Evolutionary conservation across 768 basidiomycete species (phyloP), one percentile per base, ranked within the genome.

Genomic region (Tricholoma sp.): DNA sequence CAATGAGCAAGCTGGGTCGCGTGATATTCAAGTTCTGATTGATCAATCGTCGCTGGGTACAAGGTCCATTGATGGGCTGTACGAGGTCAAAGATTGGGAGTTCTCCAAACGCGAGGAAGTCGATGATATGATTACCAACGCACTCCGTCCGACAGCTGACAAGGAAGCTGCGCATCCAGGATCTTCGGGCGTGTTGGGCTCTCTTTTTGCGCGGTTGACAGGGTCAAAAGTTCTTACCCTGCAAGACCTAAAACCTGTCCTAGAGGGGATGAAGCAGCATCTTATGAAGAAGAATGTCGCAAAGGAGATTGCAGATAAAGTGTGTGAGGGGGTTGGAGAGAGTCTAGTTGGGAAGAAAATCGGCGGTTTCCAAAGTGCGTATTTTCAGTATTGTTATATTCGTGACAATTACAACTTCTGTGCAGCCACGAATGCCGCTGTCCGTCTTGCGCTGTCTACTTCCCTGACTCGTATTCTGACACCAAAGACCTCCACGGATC

Each of bases 221-320:
- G 91, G 94, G 0, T 85, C 85, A 22, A 95, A 94, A 71, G 77
- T 85, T 2, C 74, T 99, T 55, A 89, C 88, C 1, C 82, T 91
- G 55, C 79, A 83, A 37, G 96, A 98, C 69, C 71, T 98, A 54
- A 83, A 83, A 62, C 96, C 96, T 7, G 90, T 96, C 0, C 69
- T 98, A 46, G 88, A 88, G 52, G 91, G 85, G 16, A 98, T 98
- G 94, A 94, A 96, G 70, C 92, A 95, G 59, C 96, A 98, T 71
- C 78, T 99, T 46, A 98, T 98, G 94, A 85, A 89, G 74, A 98
- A 98, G 79, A 99, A 99, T 66, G 97, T 99, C 4, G 97, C 97
- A 4, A 91, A 85, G 71, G 94, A 95, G 58, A 98, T 98, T 60
- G 80, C 95, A 11, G 93, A 95, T 59, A 93, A 94, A 70, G 84